Evolutionary conservation across 306 rosid genomes (phyloP).

Genomic region (Quercus agrifolia): DNA sequence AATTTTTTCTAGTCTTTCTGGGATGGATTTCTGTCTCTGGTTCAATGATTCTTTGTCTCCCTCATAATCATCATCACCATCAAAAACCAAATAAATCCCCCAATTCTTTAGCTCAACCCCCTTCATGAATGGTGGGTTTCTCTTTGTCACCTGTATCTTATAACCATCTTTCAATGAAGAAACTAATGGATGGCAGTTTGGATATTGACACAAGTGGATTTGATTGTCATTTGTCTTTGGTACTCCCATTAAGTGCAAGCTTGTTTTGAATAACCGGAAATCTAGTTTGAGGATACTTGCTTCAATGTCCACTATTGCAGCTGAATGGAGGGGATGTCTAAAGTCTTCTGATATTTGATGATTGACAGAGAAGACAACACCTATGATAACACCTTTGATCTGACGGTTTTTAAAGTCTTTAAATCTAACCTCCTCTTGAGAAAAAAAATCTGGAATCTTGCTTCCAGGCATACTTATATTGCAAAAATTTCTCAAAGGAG

Average conservation of each 20-base stretch:
- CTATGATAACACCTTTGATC: slow-evolving; percentile 41
- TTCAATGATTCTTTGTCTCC: slow-evolving; percentile 41
- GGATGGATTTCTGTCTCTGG: slow-evolving; percentile 40
- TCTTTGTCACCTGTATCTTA: slow-evolving; percentile 27
- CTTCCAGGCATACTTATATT: slow-evolving; percentile 63
- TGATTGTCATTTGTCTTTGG: slow-evolving; percentile 51
- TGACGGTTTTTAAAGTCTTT: slow-evolving; percentile 33
- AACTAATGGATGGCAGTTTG: slow-evolving; percentile 26
- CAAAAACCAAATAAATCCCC: slow-evolving; percentile 44
- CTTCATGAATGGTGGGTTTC: slow-evolving; percentile 29
- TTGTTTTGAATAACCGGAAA: slow-evolving; percentile 15
- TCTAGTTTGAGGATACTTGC: slow-evolving; percentile 39
- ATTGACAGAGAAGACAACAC: slow-evolving; percentile 50
- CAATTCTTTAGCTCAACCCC: slow-evolving; percentile 49
- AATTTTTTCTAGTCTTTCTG: slow-evolving; percentile 43
- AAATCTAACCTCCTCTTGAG: slow-evolving; percentile 35
- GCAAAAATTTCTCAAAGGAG: slow-evolving; percentile 43
- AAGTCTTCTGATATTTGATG: slow-evolving; percentile 18
- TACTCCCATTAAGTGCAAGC: slow-evolving; percentile 33
- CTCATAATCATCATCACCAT: slow-evolving; percentile 66
- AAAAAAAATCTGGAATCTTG: slow-evolving; percentile 58
- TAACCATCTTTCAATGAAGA: slow-evolving; percentile 34
- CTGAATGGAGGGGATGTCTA: slow-evolving; percentile 8
- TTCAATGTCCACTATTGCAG: slow-evolving; percentile 34
- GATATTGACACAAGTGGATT: slow-evolving; percentile 45